phyloP scores from a whole-genome alignment of 73 alveolate genomes.

The Paramecium octaurelia region DNA sequence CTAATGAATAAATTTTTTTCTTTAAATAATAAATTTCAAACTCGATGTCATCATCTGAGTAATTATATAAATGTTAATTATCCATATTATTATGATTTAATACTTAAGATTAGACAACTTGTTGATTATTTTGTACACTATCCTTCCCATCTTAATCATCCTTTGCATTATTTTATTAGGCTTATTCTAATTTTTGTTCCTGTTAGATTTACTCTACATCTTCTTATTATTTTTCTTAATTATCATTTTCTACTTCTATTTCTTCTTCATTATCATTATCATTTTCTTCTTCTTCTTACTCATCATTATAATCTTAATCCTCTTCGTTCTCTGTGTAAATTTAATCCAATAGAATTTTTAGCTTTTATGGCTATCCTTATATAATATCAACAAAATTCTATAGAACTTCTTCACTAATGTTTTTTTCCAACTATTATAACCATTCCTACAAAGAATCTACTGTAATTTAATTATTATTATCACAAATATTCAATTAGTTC shows the following conservation, averaged over 20 bases:
- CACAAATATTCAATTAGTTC: not conserved
- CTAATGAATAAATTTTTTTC: not conserved
- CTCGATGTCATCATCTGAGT: not conserved
- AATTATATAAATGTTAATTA: not conserved
- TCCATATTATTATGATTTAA: not conserved
- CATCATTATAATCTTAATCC: not conserved
- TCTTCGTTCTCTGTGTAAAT: not conserved
- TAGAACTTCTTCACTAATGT: not conserved
- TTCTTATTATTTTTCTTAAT: not conserved
- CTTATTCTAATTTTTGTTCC: not conserved
- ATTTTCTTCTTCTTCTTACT: not conserved
- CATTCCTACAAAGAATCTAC: not conserved
- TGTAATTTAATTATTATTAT: not conserved
- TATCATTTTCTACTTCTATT: not conserved
- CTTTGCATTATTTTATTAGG: not conserved
- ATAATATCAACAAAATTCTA: not conserved
- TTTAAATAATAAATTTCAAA: not conserved
- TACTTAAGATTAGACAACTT: not conserved
- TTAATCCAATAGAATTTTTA: not conserved
- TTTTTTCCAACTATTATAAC: not conserved
- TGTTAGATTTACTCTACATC: not conserved
- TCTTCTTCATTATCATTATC: not conserved
- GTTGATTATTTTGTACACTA: not conserved
- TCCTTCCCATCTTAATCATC: not conserved
- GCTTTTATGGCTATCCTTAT: not conserved